These are phyloP conservation scores for Leishmania tropica DNA, from an alignment of 208 protist species.

Conservation along the genomic window DNA sequence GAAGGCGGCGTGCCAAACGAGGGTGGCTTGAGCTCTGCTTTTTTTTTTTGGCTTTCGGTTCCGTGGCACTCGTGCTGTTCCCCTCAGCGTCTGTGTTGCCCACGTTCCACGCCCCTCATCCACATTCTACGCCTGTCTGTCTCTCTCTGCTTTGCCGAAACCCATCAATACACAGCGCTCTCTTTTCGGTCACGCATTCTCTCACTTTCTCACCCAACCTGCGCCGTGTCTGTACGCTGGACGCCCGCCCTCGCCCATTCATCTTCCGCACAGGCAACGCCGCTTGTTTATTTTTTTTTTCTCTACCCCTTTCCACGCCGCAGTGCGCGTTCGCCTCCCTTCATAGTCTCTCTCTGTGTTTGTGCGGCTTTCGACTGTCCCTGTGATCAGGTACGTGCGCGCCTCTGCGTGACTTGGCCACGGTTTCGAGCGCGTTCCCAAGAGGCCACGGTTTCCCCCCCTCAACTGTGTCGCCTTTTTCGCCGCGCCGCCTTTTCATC, in stretches of 20 bases:
- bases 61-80: background rate
- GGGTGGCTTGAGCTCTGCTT: background rate
- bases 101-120: background rate
- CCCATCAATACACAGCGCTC: background rate
- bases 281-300: background rate
- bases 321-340: background rate
- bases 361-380: background rate
- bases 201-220: background rate
- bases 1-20: background rate
- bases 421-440: background rate
- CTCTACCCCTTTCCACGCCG: background rate
- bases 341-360: background rate
- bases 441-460: background rate
- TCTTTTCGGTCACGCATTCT: background rate
- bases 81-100: background rate
- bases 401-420: background rate
- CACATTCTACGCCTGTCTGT: background rate
- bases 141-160: background rate
- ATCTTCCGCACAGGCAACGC: background rate
- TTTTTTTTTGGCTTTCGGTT: background rate
- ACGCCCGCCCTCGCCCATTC: background rate
- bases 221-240: background rate
- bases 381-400: background rate
- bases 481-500: background rate
- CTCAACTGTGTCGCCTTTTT: background rate